Percentiles rank a stretch among this genome's conserved stretches.
phyloP scores from a whole-genome alignment of 1,284 basidiomycete species.

The Ceratorhiza oryzae-sativae region DNA sequence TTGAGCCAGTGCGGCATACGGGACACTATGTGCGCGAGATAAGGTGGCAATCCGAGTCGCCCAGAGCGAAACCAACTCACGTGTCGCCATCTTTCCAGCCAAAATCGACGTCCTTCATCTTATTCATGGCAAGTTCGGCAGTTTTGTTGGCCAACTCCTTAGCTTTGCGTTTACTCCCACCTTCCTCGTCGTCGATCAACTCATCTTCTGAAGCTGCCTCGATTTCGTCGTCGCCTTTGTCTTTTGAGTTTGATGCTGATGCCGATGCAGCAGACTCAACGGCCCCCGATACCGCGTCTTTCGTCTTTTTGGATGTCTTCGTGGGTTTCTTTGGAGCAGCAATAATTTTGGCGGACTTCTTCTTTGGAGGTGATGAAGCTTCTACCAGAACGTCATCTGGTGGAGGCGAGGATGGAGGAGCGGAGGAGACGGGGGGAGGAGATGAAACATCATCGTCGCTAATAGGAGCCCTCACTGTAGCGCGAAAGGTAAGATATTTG shows the following conservation, averaged over 20 bases:
- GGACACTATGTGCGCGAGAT: slow-evolving; percentile 66
- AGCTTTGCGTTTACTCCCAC: slow-evolving; percentile 45
- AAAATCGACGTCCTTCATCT: slow-evolving; percentile 78
- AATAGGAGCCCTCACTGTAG: slow-evolving; percentile 8
- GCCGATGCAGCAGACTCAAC: slow-evolving; percentile 50
- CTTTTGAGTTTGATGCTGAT: slow-evolving; percentile 45
- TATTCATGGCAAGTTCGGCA: slow-evolving; percentile 55
- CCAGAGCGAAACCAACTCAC: slow-evolving; percentile 58
- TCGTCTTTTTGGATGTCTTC: slow-evolving; percentile 45
- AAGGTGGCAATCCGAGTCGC: background rate
- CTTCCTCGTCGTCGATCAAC: slow-evolving; percentile 45
- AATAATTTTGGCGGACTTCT: slow-evolving; percentile 28
- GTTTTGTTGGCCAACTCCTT: slow-evolving; percentile 49
- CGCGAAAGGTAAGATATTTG: slow-evolving; percentile 1
- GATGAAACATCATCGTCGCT: slow-evolving; percentile 12
- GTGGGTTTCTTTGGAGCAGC: slow-evolving; percentile 31
- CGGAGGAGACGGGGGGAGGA: slow-evolving; percentile 32
- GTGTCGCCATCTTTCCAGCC: slow-evolving; percentile 88
- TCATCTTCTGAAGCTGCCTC: slow-evolving; percentile 53
- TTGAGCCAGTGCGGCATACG: slow-evolving; percentile 90
- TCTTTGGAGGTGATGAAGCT: slow-evolving; percentile 8
- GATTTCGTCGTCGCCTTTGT: slow-evolving; percentile 52
- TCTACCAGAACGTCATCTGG: slow-evolving; percentile 13
- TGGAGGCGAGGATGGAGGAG: slow-evolving; percentile 41
- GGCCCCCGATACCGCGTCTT: slow-evolving; percentile 51